Evolutionary conservation across 1,284 basidiomycete genomes (phyloP).

Genomic region (Melampsora larici-populina): DNA sequence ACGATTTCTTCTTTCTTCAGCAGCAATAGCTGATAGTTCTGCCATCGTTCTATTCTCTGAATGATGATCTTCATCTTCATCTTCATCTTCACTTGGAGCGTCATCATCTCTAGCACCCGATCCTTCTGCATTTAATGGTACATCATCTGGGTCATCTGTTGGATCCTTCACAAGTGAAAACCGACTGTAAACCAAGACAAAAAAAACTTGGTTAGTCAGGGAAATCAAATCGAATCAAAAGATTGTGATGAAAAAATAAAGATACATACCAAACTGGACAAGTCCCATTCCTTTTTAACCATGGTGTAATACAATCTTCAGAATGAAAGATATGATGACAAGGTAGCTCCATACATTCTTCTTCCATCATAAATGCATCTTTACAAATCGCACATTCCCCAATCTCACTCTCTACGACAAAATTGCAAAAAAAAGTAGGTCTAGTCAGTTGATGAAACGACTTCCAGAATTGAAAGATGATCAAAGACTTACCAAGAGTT

Average conservation of each 20-base stretch:
- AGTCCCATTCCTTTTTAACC: constrained; percentile 76
- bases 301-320: constrained; percentile 71
- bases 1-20: background rate
- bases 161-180: background rate
- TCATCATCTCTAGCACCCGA: background rate
- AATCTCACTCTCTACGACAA: constrained; percentile 56
- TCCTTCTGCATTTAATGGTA: background rate
- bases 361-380: constrained; percentile 47
- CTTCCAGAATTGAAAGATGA: constrained; percentile 42
- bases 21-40: background rate
- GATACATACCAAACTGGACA: constrained; percentile 76
- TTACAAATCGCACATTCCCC: constrained; percentile 54
- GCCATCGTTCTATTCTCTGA: background rate
- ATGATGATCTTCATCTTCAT: too few relatives aligned
- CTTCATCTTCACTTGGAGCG: background rate
- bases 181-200: constrained; percentile 1
- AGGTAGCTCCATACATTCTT: constrained; percentile 62
- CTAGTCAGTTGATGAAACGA: constrained; percentile 58
- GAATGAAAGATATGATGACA: constrained; percentile 74
- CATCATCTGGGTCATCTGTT: constrained; percentile 4
- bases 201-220: too few relatives aligned
- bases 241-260: background rate
- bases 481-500: background rate
- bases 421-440: constrained; percentile 5
- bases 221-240: constrained; percentile 17